Base-by-base conservation (phyloP, 1,284 basidiomycete species). In the Takashimella tepidaria region DNA sequence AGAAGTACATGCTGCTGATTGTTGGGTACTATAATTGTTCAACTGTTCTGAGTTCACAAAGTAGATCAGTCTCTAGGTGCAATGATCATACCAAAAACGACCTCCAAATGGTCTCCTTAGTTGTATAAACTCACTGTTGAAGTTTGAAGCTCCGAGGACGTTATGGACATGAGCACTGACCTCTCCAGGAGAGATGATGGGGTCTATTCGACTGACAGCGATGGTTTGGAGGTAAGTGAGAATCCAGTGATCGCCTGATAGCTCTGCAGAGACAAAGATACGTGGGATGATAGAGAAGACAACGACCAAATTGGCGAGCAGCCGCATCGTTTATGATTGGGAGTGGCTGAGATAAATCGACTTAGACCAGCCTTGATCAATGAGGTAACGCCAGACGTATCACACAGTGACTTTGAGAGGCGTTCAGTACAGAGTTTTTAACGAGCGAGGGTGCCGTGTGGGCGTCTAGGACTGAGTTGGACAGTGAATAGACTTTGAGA, bases 151-250 rank as follows among this genome's bases (percentile, higher is more conserved):
- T n/a, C 78, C 78, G 19, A 69, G 58, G 46, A 78, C 59, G 50
- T 66, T 59, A 62, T 78, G 77, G 2, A 68, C 62, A 57, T 78
- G 77, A 5, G 59, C 50, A 1, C 68, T 72, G 6, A 71, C 57
- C 11, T 42, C 53, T 20, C 70, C 71, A 13, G 74, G 69, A 5
- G 53, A 47, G 50, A 76, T 62, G 52, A 78, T 75, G 4, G 76
- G 72, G 57, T 78, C 77, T 40, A 76, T 22, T 19, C 69, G 60
- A 8, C 10, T 16, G 16, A 37, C 31, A 37, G 31, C 31, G 16
- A 37, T 37, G 31, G 31, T 37, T 8, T 8, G 16, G 8, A 37
- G 31, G 16, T 37, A 37, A 37, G 31, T 37, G 31, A 37, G 31
- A 16, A 37, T 37, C 31, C 31, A 37, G 31, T 37, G 31, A 16